Evolutionary conservation across 169 alveolate species (phyloP), one percentile per base, ranked within the genome.

Genomic region (Cryptosporidium ryanae): DNA sequence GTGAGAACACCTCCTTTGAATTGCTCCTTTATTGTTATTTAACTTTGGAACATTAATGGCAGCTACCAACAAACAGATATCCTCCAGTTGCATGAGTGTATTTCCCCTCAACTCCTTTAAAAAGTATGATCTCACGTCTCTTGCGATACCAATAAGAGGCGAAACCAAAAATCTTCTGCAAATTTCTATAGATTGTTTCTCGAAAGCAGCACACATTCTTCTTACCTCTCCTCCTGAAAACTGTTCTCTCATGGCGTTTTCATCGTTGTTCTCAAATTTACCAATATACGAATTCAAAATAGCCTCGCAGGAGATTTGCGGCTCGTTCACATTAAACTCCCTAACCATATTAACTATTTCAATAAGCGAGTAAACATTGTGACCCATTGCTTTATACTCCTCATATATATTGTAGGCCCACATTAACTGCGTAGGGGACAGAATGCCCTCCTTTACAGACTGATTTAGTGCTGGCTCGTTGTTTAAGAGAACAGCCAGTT

Each of bases 151-250:
- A 76, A 76, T 76, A 21, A 76, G 54, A 17, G 87, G 87, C 12
- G 87, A 76, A 23, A 76, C 87, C n/a, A 76, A 61, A 50, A 59
- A 76, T 29, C 71, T 76, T 21, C 87, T 76, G 54, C 87, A 76
- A 18, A 55, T 46, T 25, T 76, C 87, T n/a, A 76, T 61, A 25
- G 87, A 76, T 25, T 76, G 87, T 23, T 61, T 55, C 49, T 76
- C 87, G 17, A 76, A 38, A 8, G 87, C 87, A 7, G 87, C 23
- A 23, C 87, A 76, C 87, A 76, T 76, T 43, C 44, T 61, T 38
- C 71, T 76, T 2, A 76, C 87, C 71, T 76, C 87, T n/a, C 64
- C 48, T 12, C 64, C 44, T 2, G 87, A 13, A 31, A 76, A 76
- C 23, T 54, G 87, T 25, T 76, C 76, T 59, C 87, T 76, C 8